Base-by-base conservation (phyloP, 192 early-diverging fungal species). In the Podila epigama region DNA sequence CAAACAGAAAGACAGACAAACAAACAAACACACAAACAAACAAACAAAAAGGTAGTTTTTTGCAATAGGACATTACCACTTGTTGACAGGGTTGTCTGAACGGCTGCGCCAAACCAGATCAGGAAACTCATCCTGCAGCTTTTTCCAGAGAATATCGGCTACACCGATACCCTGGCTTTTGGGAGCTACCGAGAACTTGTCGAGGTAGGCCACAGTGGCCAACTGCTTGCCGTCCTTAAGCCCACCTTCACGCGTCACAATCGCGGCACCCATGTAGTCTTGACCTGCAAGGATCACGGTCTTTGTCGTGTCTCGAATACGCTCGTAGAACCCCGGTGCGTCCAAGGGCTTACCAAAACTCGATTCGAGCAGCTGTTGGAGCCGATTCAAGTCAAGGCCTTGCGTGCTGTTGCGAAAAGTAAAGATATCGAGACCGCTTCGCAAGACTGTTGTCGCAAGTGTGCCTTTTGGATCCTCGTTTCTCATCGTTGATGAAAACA, bases 81-180 rank as follows among this genome's bases (percentile, higher is more conserved):
- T 93, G 70, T 98, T 98, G 6, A 98, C 95, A 0, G 89, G 91
- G 63, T 98, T 98, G 41, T 90, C 87, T 8, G 82, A 84, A 40
- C 96, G 87, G 65, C 90, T 92, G 63, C 96, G 80, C 97, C 97
- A 98, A 40, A 90, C 83, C 35, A 92, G 54, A 56, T 91, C 87
- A 1, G 89, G 87, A 75, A 92, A 96, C 29, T 80, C 83, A 39
- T 85, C 83, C 31, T 83, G 80, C 60, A 97, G 75, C 64, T 88
- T 84, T 41, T 90, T 88, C 97, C 97, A 98, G 51, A 98, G 70
- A n/a, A 96, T 96, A 72, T 98, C 97, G 0, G 96, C 95, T 50
- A 96, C 87, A 0, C 97, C 97, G 25, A 93, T 93, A 11, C 97
- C 97, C 81, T 98, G 97, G 54, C 83, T 87, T 22, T 84, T 85